phyloP scores from a whole-genome alignment of 768 basidiomycete species.

The Ramaria sp. region DNA sequence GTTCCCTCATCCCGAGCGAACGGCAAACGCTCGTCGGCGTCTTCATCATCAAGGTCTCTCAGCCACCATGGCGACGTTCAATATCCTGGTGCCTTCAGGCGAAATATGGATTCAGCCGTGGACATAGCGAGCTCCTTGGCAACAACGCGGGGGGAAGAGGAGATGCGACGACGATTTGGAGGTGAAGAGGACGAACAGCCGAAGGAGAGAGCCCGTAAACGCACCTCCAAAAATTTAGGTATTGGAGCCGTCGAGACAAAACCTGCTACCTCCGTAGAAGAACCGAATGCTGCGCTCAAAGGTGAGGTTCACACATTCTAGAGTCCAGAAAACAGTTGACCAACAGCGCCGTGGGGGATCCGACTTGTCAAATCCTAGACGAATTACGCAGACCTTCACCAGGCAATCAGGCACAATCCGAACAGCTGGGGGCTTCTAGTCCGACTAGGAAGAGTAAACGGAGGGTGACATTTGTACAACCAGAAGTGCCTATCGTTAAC shows the following conservation, averaged over 20 bases:
- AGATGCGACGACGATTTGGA: constrained; percentile 15
- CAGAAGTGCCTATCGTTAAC: constrained; percentile 40
- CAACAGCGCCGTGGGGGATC: neutral
- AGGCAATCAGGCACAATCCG: constrained; percentile 11
- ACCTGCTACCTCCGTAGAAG: neutral
- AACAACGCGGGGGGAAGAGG: constrained; percentile 32
- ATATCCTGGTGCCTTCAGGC: constrained; percentile 27
- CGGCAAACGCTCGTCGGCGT: neutral
- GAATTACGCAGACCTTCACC: constrained; percentile 27
- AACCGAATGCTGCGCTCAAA: neutral
- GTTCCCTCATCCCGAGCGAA: neutral
- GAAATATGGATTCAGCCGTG: constrained; percentile 36
- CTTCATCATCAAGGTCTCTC: neutral
- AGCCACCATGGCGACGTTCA: neutral
- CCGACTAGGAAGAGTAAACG: constrained; percentile 39
- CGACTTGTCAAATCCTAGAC: constrained; percentile 15
- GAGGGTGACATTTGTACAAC: constrained; percentile 64
- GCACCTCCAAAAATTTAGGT: constrained; percentile 5
- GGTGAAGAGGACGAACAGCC: neutral
- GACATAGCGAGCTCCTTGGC: constrained; percentile 38
- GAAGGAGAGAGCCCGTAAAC: neutral
- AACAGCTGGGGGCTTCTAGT: constrained; percentile 15
- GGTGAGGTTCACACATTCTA: neutral
- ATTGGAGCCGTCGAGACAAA: neutral
- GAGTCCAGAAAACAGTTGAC: neutral